phyloP scores from a whole-genome alignment of 192 early-diverging fungal genomes.

The Mortierella antarctica region DNA sequence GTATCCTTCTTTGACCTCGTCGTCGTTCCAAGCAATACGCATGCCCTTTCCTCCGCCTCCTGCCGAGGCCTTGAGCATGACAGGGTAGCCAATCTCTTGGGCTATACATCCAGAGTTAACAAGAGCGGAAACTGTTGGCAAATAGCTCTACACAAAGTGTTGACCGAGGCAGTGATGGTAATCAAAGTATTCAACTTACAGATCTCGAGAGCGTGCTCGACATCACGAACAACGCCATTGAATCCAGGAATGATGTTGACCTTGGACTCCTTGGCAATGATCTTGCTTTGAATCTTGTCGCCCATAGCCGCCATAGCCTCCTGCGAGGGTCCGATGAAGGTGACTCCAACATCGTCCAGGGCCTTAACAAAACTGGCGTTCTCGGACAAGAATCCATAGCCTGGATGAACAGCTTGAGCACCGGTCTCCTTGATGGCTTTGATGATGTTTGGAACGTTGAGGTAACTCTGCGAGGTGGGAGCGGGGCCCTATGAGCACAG shows the following conservation, averaged over 20 bases:
- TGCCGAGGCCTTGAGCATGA: conserved; percentile 87
- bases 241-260: conserved; percentile 90
- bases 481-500: conserved; percentile 68
- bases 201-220: conserved; percentile 80
- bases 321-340: conserved; percentile 78
- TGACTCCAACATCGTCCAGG: conserved; percentile 76
- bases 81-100: conserved; percentile 77
- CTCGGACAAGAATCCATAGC: conserved; percentile 96
- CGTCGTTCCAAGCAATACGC: conserved; percentile 78
- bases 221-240: conserved; percentile 80
- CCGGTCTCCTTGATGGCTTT: conserved; percentile 78
- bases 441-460: conserved; percentile 83
- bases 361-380: conserved; percentile 85
- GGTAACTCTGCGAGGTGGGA: conserved; percentile 83
- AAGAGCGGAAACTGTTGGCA: background rate
- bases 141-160: background rate
- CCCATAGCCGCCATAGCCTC: conserved; percentile 81
- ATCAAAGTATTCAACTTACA: conserved; percentile 37
- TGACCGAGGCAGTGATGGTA: background rate
- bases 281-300: conserved; percentile 85
- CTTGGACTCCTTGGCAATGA: conserved; percentile 75
- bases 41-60: conserved; percentile 90
- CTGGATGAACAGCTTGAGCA: conserved; percentile 93
- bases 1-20: conserved; percentile 79
- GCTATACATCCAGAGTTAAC: conserved; percentile 37